Base-by-base conservation (phyloP, 768 basidiomycete genomes). In the Phanerochaete carnosa region DNA sequence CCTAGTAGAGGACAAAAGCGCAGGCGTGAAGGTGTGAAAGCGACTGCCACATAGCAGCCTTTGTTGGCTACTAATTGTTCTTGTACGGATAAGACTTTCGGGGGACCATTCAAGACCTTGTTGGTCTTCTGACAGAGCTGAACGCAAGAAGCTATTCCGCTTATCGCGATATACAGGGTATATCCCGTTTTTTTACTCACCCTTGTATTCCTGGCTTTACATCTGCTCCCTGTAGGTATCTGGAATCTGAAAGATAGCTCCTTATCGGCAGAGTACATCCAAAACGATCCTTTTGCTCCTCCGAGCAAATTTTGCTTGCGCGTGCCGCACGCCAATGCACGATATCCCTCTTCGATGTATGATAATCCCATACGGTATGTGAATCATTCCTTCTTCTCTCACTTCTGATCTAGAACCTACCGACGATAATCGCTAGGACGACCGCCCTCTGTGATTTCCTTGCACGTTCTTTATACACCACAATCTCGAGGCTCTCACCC, bases 251-350 rank as follows among this genome's bases (percentile, higher is more conserved):
- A 35, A 26, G 61, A 46, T 2, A 57, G 53, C 37, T 23, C 33
- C 8, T 43, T 65, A n/a, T 23, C 33, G n/a, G 47, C 62, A 26
- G 61, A 65, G 25, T 51, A 62, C 51, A 51, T 62, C 30, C 64
- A 65, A 51, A 58, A 51, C 46, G 64, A 65, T 57, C 61, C 64
- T 16, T 65, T 60, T 46, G 64, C 64, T 16, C 59, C 61, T 15
- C 64, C 64, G 1, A 62, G 61, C 58, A 65, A 60, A 26, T 28
- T 62, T 16, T 55, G 61, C 9, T 39, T 65, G 2, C 35, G 57
- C 25, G 43, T 65, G 29, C 49, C 54, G 12, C 64, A 62, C 33
- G 33, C 51, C 5, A 46, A 49, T 19, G 61, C 61, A 2, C 5
- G 37, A n/a, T 58, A 58, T 25, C 64, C 64, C 23, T 35, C 22